phyloP scores from a whole-genome alignment of 306 rosid species.

The Quercus engelmannii region DNA sequence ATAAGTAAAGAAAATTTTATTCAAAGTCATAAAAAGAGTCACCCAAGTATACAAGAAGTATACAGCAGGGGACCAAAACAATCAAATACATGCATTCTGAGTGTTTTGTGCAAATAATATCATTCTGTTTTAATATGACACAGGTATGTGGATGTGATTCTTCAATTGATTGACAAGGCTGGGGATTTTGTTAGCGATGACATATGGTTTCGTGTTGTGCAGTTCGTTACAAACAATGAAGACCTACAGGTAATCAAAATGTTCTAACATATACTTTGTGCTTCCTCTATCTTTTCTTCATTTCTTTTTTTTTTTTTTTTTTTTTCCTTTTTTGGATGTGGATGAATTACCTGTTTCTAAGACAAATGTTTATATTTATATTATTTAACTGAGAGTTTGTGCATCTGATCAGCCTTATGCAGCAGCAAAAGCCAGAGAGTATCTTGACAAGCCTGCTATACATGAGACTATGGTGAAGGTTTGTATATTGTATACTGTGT shows the following conservation, averaged over 20 bases:
- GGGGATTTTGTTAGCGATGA: constrained; percentile 99
- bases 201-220: constrained; percentile 99
- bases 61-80: no score
- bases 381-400: constrained; percentile 36
- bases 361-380: constrained; percentile 3
- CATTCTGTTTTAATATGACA: constrained; percentile 17
- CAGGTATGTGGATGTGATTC: constrained; percentile 99
- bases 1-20: no score
- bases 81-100: not conserved
- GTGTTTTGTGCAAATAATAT: constrained; percentile 9
- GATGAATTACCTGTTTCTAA: not conserved
- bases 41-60: no score
- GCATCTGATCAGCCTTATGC: constrained; percentile 87
- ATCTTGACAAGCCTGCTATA: constrained; percentile 97
- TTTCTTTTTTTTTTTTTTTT: not conserved
- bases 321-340: not conserved
- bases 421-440: constrained; percentile 92
- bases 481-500: constrained; percentile 23
- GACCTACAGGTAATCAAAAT: constrained; percentile 83
- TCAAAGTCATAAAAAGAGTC: no score
- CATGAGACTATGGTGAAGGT: constrained; percentile 99
- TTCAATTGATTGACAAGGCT: constrained; percentile 99
- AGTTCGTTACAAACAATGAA: constrained; percentile 97
- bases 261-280: constrained; percentile 15
- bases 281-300: no score